These are phyloP conservation scores for Neurospora sp. DNA, from an alignment of 2,329 filamentous ascomycete species.

Conservation along the genomic window DNA sequence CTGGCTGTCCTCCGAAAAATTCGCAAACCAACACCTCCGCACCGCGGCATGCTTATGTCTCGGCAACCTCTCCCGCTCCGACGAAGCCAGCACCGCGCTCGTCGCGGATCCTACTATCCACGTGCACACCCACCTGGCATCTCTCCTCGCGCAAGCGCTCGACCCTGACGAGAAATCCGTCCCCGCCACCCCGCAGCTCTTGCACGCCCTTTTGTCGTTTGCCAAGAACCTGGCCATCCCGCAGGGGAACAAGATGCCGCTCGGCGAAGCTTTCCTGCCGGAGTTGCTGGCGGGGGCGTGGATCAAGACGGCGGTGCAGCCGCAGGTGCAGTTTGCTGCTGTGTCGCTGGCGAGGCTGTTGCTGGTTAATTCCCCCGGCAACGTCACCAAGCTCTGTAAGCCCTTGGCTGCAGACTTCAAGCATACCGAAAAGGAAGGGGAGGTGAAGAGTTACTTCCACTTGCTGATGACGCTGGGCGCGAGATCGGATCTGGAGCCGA, in stretches of 20 bases:
- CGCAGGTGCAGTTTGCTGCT: conserved; percentile 51
- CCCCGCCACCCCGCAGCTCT: conserved; percentile 31
- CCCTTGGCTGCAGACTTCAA: conserved; percentile 24
- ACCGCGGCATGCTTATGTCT: conserved; percentile 50
- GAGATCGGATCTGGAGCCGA: conserved; percentile 41
- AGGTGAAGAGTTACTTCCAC: conserved; percentile 21
- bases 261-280: conserved; percentile 37
- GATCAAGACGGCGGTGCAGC: conserved; percentile 35
- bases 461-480: conserved; percentile 30
- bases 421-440: background rate
- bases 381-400: conserved; percentile 40
- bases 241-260: conserved; percentile 38
- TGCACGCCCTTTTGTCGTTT: conserved; percentile 49
- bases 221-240: conserved; percentile 58
- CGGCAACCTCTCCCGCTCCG: conserved; percentile 52
- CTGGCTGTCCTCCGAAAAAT: conserved; percentile 30
- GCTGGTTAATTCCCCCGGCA: conserved; percentile 40
- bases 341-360: conserved; percentile 49
- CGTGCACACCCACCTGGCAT: conserved; percentile 34
- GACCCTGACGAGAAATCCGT: conserved; percentile 22
- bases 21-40: conserved; percentile 33
- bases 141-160: conserved; percentile 30
- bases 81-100: conserved; percentile 41
- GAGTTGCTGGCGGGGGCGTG: conserved; percentile 34
- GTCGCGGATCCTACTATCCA: conserved; percentile 25